Conservation (phyloP, 257 asterid species). For the Linderniella brevidens region DNA sequence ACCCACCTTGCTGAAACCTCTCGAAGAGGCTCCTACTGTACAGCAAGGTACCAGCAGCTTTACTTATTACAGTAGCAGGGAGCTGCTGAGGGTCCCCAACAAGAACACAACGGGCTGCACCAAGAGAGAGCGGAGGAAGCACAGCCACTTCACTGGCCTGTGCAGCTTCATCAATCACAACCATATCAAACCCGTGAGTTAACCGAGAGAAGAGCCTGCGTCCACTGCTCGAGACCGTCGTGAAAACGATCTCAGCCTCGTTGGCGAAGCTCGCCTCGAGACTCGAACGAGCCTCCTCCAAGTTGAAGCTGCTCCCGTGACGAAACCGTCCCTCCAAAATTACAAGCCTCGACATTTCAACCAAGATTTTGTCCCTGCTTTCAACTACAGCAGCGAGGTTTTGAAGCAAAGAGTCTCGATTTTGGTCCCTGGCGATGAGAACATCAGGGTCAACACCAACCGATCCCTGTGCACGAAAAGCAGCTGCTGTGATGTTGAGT, state of each 20-base stretch:
- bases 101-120: constrained; percentile 99
- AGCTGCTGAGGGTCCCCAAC: constrained; percentile 99
- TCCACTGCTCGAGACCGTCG: constrained; percentile 97
- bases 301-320: constrained; percentile 49
- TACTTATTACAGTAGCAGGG: constrained; percentile 97
- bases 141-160: constrained; percentile 97
- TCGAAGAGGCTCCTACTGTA: constrained; percentile 97
- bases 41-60: constrained; percentile 92
- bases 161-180: constrained; percentile 99
- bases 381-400: constrained; percentile 92
- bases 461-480: constrained; percentile 88
- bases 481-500: constrained; percentile 57
- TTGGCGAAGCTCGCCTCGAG: constrained; percentile 98
- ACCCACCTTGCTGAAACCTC: constrained; percentile 98
- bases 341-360: constrained; percentile 85
- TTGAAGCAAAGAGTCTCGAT: constrained; percentile 69
- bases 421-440: constrained; percentile 86
- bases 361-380: constrained; percentile 74
- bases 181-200: constrained; percentile 98
- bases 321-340: constrained; percentile 84
- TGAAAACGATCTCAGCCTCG: constrained; percentile 95
- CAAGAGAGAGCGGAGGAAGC: constrained; percentile 91
- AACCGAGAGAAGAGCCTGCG: constrained; percentile 89
- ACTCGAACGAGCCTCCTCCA: constrained; percentile 95
- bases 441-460: constrained; percentile 98